phyloP scores from a whole-genome alignment of 257 asterid genomes.

The Solanum appendiculatum region DNA sequence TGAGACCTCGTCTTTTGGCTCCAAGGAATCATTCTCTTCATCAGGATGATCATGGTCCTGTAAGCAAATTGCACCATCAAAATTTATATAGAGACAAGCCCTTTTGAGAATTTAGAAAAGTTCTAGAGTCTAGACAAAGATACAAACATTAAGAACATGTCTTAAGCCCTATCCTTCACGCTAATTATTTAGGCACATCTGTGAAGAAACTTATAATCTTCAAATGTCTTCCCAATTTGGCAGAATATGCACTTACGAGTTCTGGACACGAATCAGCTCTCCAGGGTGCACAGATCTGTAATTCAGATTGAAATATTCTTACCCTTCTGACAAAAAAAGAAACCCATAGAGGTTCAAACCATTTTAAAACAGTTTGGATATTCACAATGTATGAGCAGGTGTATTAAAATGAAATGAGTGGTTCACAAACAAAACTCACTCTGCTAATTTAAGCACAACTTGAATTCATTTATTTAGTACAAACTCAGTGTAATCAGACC shows the following conservation, averaged over 20 bases:
- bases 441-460: neutral
- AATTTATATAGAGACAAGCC: neutral
- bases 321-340: neutral
- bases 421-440: neutral
- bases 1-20: constrained; percentile 11
- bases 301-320: neutral
- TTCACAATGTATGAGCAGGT: neutral
- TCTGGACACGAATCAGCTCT: neutral
- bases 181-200: neutral
- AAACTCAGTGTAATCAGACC: neutral
- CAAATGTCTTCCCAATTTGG: neutral
- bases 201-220: neutral
- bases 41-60: constrained; percentile 32
- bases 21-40: constrained; percentile 20
- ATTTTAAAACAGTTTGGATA: neutral
- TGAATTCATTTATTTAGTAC: neutral
- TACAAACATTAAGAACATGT: neutral
- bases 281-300: neutral
- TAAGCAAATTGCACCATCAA: neutral
- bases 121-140: neutral
- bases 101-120: neutral
- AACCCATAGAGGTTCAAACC: neutral
- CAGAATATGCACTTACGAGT: neutral
- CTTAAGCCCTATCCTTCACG: neutral
- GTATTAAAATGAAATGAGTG: neutral